These are phyloP conservation scores for Monosporascus sp. DNA, from an alignment of 2,329 filamentous ascomycete species.

Conservation along the genomic window DNA sequence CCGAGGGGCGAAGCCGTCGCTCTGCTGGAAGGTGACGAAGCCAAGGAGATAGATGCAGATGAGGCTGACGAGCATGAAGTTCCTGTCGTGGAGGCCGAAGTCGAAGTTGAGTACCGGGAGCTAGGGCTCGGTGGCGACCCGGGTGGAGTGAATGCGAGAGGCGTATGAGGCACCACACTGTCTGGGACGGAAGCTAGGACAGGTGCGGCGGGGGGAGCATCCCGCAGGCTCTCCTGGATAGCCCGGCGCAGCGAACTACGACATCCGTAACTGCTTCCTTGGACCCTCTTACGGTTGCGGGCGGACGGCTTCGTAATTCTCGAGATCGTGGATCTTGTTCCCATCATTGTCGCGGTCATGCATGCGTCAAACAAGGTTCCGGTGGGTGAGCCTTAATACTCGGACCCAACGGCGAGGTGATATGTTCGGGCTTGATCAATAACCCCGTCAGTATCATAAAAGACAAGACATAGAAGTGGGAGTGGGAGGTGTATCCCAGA, in stretches of 20 bases:
- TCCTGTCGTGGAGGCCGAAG: background rate
- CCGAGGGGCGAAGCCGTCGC: background rate
- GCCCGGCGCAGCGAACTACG: slow-evolving; percentile 14
- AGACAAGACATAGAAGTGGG: no score
- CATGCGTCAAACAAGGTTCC: no score
- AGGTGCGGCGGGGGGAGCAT: background rate
- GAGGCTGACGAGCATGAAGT: background rate
- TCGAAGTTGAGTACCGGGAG: background rate
- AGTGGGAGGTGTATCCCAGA: no score
- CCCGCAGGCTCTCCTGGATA: slow-evolving; percentile 6
- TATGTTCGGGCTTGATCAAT: no score
- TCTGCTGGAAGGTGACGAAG: background rate
- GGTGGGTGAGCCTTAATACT: no score
- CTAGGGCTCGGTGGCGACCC: background rate
- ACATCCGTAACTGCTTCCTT: slow-evolving; percentile 3
- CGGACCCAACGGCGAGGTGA: no score
- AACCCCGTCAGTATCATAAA: no score
- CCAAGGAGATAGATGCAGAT: background rate
- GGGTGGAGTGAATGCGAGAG: background rate
- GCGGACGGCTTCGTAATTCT: background rate
- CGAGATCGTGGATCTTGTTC: no score
- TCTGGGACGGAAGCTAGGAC: background rate
- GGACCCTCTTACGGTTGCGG: background rate
- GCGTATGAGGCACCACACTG: background rate
- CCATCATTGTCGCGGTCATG: no score